Evolutionary conservation across 805 yeast species (phyloP), one percentile per base, ranked within the genome.

Genomic region (Yamadazyma kitorensis): DNA sequence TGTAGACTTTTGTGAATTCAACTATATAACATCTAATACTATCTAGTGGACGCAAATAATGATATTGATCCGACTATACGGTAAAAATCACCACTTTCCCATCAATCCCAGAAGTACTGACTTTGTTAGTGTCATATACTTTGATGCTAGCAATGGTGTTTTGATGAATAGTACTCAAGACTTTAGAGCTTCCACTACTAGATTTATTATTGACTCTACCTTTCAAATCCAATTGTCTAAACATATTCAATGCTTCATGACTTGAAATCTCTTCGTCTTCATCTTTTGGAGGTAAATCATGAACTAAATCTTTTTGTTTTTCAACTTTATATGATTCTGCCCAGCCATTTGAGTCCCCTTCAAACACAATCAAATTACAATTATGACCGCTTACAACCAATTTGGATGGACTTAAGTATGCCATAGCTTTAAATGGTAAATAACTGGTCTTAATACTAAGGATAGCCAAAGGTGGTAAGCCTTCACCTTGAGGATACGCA

Each of bases 171-270:
- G 96, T 87, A 33, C 74, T 73, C 59, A 83, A 70, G 24, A 66
- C 72, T 43, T 51, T 59, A 10, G 26, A 29, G 22, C 49, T 47
- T 57, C 57, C 36, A 61, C 54, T 57, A 12, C 39, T 37, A 27
- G 46, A 44, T 34, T 66, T 65, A 49, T 65, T 68, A 11, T 31
- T 36, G 33, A 76, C 76, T 37, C 85, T 76, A 40, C 99, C 99
- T 70, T 88, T 93, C 58, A 91, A 74, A 64, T 93, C 99, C 74
- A 93, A 68, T 61, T 91, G 96, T 61, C 86, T 81, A 69, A 93
- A 93, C 89, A 91, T 87, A 65, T 85, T 84, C 59, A 93, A 75
- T 5, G 94, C 94, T 44, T 82, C 76, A 44, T 83, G 85, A 43
- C 85, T 82, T 34, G 74, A 73, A 37, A 72, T 75, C 36, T 76